Evolutionary conservation across 495 filamentous ascomycete species (phyloP).

Genomic region (Sabuloglossum arenarium): DNA sequence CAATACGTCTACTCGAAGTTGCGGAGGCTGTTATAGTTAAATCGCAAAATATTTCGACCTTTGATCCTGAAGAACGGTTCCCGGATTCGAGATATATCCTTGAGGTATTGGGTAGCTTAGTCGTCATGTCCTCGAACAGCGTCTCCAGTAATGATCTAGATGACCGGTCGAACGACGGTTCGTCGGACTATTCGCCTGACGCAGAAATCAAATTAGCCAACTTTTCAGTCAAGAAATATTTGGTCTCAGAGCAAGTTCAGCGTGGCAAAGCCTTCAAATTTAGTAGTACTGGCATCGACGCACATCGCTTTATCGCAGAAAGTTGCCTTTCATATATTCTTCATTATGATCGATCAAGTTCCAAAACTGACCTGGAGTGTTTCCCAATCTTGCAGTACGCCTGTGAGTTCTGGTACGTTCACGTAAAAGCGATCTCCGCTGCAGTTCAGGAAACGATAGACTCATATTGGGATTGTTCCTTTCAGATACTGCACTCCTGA

Average conservation of each 20-base stretch:
- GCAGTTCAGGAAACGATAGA: neutral
- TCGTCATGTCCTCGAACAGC: neutral
- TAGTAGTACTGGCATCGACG: neutral
- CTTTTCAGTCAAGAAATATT: slow-evolving; percentile 13
- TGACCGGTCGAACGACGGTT: neutral
- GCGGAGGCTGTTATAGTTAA: slow-evolving; percentile 6
- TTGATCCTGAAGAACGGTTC: slow-evolving; percentile 7
- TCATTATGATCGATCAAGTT: neutral
- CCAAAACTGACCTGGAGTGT: neutral
- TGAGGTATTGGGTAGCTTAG: slow-evolving; percentile 9
- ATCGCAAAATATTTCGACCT: neutral
- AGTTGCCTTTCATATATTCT: neutral
- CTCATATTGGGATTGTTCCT: neutral
- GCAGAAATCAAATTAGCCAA: slow-evolving; percentile 8
- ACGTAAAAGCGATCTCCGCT: neutral
- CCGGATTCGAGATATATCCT: slow-evolving; percentile 2
- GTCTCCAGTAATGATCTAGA: neutral
- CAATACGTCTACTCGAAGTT: slow-evolving; percentile 7
- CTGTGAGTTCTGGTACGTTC: neutral
- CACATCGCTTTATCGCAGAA: neutral
- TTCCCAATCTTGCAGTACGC: neutral
- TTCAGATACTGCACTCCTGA: neutral
- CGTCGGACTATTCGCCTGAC: neutral
- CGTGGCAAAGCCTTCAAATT: neutral
- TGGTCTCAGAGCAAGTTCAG: slow-evolving; percentile 8